Evolutionary conservation across 306 rosid species (phyloP).

Genomic region (Hippophae tibetana): DNA sequence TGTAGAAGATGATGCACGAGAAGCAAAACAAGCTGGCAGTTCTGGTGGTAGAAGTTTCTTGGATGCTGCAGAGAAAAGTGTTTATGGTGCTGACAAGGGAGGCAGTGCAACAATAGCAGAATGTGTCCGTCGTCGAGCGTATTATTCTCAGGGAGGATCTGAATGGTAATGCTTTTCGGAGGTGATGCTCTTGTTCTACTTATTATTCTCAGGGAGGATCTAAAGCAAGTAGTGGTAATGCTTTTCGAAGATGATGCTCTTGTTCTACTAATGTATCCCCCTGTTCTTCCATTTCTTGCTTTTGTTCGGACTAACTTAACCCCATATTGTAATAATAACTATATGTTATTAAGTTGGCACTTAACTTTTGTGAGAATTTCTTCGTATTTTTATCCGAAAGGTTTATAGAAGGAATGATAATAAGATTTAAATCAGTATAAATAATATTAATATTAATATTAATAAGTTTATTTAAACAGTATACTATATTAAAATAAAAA

Average conservation of each 20-base stretch:
- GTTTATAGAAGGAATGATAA: too few species aligned
- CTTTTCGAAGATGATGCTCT: conserved; percentile 11
- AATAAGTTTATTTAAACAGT: too few species aligned
- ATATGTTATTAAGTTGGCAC: too few species aligned
- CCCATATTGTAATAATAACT: too few species aligned
- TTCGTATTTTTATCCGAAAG: too few species aligned
- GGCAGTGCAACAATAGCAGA: conserved; percentile 87
- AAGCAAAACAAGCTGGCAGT: conserved; percentile 33
- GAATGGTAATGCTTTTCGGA: conserved; percentile 14
- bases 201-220: neutral
- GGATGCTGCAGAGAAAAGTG: conserved; percentile 68
- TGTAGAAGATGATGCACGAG: conserved; percentile 58
- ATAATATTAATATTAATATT: too few species aligned
- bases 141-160: neutral
- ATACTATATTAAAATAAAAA: too few species aligned
- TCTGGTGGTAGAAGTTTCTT: conserved; percentile 58
- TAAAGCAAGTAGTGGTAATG: neutral
- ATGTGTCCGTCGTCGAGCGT: conserved; percentile 83
- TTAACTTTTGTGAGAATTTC: too few species aligned
- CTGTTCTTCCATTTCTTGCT: too few species aligned
- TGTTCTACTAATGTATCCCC: neutral
- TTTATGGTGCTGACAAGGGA: conserved; percentile 76
- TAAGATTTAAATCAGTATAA: too few species aligned
- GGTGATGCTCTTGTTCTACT: conserved; percentile 1
- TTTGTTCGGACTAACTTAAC: too few species aligned